phyloP scores from a whole-genome alignment of 306 rosid genomes.

The Trifolium repens region DNA sequence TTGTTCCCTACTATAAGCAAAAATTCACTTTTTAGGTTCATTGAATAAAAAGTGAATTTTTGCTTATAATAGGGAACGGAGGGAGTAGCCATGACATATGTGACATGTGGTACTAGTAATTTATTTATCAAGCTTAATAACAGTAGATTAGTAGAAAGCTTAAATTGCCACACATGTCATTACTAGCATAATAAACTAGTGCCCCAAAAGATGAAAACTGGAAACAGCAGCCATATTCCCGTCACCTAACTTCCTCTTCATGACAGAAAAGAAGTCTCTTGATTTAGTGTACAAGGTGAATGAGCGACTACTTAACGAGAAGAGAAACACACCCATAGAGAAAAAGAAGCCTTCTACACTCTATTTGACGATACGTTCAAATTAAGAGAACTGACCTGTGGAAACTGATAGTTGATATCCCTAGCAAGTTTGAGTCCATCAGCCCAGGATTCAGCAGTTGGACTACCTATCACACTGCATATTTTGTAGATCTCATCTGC shows the following conservation, averaged over 20 bases:
- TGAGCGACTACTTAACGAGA: too few species aligned
- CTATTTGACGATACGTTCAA: not conserved
- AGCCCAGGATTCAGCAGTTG: constrained; percentile 80
- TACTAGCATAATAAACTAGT: constrained; percentile 8
- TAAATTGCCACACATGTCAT: constrained; percentile 9
- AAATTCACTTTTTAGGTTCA: too few species aligned
- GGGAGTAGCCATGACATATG: not conserved
- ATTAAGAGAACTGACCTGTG: constrained; percentile 62
- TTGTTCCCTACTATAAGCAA: too few species aligned
- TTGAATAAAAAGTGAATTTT: too few species aligned
- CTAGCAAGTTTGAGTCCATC: constrained; percentile 85
- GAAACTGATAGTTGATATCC: constrained; percentile 86
- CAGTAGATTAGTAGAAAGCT: constrained; percentile 2
- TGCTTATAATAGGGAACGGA: too few species aligned
- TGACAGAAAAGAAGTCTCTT: not conserved
- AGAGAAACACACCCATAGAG: not conserved
- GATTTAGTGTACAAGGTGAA: not conserved
- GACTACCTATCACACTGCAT: constrained; percentile 89
- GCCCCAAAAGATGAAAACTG: constrained; percentile 1
- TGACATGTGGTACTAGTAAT: not conserved
- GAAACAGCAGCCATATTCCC: constrained; percentile 1
- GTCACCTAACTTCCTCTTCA: not conserved
- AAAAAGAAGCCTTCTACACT: not conserved
- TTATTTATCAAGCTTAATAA: not conserved
- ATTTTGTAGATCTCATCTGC: constrained; percentile 91